Conservation (phyloP, 768 basidiomycete species). For the Termitomyces sp. region DNA sequence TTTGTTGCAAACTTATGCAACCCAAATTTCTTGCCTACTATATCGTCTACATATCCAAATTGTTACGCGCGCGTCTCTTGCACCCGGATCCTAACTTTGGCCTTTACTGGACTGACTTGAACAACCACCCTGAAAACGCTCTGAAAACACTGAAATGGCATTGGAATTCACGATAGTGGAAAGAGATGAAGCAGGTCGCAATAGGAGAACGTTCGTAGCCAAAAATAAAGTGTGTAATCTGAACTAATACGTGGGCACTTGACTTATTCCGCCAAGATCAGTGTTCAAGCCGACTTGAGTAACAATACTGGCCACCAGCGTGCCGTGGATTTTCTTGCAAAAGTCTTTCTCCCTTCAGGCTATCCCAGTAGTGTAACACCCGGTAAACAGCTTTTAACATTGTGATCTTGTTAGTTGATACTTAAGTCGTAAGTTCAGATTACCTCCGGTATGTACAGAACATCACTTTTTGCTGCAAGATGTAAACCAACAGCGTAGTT, state of each 20-base stretch:
- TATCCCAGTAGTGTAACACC: conserved; percentile 61
- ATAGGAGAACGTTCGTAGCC: conserved; percentile 8
- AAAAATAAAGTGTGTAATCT: conserved; percentile 12
- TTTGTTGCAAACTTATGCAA: no score
- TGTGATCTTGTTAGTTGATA: neutral
- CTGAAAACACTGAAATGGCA: neutral
- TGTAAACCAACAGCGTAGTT: conserved; percentile 37
- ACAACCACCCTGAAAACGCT: no score
- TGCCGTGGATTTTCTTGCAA: conserved; percentile 29
- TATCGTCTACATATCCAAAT: no score
- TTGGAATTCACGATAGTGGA: conserved; percentile 14
- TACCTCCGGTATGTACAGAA: conserved; percentile 45
- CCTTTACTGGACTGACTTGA: neutral
- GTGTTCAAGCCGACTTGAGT: conserved; percentile 1
- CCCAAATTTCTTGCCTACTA: no score
- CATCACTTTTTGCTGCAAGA: neutral
- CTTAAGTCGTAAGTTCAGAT: conserved; percentile 31
- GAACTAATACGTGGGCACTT: neutral
- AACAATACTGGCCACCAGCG: conserved; percentile 3
- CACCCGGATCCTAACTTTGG: neutral
- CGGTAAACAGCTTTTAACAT: conserved; percentile 31
- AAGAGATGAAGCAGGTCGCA: conserved; percentile 20
- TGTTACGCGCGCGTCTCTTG: no score
- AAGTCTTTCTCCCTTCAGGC: conserved; percentile 60
- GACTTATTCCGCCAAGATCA: conserved; percentile 5